Base-by-base conservation (phyloP, 2,329 filamentous ascomycete genomes). In the Cercospora nicotianae region DNA sequence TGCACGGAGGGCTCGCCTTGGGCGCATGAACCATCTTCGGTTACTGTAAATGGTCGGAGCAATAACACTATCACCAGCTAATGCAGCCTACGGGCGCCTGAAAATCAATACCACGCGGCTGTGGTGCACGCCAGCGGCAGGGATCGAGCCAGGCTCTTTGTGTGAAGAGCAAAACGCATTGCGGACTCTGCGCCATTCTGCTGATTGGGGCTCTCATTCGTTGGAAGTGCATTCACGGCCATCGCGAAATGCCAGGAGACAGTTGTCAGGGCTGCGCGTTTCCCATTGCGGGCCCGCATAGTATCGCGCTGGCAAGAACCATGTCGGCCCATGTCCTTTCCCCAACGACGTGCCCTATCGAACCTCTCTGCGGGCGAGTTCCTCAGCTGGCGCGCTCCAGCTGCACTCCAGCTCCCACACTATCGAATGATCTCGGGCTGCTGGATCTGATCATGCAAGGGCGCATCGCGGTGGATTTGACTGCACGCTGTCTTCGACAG, bases 1-100 rank as follows among this genome's bases (percentile, higher is more conserved):
- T 51, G 26, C 39, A 18, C 26, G 16, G 60, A n/a, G 26, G 60
- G 23, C 20, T 28, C 33, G 60, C 60, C 20, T 13, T n/a, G 45
- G 39, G 51, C 28, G 60, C 60, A 51, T 51, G 60, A 63, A 33
- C 42, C 60, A 13, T 18, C 18, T 31, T 63, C 60, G 60, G 42
- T 28, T 63, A 42, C 60, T 45, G 13, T n/a, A 53, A 51, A 18
- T 28, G 60, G 60, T 53, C 42, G 60, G 18, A 30, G 60, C 39
- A 45, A 48, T 45, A 26, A 63, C 23, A 33, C 60, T 63, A 63
- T 36, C 39, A 53, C n/a, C 60, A 45, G 28, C 60, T 51, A 51
- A 63, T 51, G 60, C 60, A 63, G 23, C 33, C 60, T 16, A 31
- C 60, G 36, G 33, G n/a, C 36, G 18, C 20, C 33, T 26, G 59